Percentiles rank a stretch among this genome's conserved stretches.
These are phyloP conservation scores for Bretschneidera sinensis DNA, from an alignment of 345 rosid genomes.

Conservation along the genomic window DNA sequence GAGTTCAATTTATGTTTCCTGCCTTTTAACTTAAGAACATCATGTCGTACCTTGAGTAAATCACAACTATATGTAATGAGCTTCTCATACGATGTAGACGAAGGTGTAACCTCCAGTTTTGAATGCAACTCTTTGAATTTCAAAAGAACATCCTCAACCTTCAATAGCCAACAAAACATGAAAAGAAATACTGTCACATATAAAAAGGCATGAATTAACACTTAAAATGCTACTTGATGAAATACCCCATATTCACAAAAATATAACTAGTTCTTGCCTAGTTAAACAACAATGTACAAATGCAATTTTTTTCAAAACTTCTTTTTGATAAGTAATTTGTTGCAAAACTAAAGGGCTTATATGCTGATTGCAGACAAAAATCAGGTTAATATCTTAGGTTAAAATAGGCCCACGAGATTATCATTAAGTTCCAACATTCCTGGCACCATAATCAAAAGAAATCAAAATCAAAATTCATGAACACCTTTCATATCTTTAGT, in stretches of 20 bases:
- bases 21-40: not conserved
- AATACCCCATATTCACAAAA: too few relatives aligned
- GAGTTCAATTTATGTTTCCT: not conserved
- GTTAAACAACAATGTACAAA: not conserved
- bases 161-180: conserved; percentile 19
- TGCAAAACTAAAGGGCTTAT: too few relatives aligned
- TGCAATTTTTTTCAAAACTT: too few relatives aligned
- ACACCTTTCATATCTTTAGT: too few relatives aligned
- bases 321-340: too few relatives aligned
- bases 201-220: not conserved
- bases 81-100: conserved; percentile 54
- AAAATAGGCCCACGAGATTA: too few relatives aligned
- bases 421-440: too few relatives aligned
- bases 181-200: not conserved
- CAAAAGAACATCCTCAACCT: conserved; percentile 60
- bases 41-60: conserved; percentile 45
- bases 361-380: too few relatives aligned
- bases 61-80: conserved; percentile 53
- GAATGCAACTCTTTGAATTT: conserved; percentile 57
- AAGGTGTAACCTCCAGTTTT: conserved; percentile 49
- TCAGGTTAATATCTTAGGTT: too few relatives aligned
- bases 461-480: too few relatives aligned
- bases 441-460: too few relatives aligned
- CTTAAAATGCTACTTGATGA: not conserved
- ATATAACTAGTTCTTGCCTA: not conserved